phyloP scores from a whole-genome alignment of 441 rosid species.

The Lagerstroemia fauriei region DNA sequence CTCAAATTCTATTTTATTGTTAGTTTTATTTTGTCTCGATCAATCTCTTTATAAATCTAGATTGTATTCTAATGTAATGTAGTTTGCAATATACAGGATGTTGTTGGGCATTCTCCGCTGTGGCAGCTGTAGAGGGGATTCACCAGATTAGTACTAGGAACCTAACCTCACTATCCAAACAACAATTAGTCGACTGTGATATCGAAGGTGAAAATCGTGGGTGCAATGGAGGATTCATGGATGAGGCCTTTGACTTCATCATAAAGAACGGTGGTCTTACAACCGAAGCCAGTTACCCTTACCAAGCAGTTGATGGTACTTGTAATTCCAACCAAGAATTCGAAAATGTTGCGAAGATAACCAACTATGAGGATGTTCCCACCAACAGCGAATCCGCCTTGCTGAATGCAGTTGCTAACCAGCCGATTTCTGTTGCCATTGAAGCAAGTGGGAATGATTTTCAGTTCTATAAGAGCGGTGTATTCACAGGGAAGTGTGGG shows the following conservation, averaged over 20 bases:
- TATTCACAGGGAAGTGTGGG: slow-evolving; percentile 17
- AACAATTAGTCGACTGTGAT: slow-evolving; percentile 18
- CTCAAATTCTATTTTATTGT: background rate
- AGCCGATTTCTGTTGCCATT: too few relatives aligned
- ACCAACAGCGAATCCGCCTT: too few relatives aligned
- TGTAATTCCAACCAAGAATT: slow-evolving; percentile 1
- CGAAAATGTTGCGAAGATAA: background rate
- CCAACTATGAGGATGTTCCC: too few relatives aligned
- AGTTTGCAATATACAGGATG: background rate
- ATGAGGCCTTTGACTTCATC: slow-evolving; percentile 14
- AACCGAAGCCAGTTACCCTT: slow-evolving; percentile 16
- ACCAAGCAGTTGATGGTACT: background rate
- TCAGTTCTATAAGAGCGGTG: slow-evolving; percentile 10
- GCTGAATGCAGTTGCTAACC: too few relatives aligned
- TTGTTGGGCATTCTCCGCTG: slow-evolving; percentile 22
- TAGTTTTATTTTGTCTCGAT: background rate
- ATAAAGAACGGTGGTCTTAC: slow-evolving; percentile 17
- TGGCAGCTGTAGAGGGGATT: slow-evolving; percentile 22
- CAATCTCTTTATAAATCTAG: background rate
- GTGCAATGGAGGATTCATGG: slow-evolving; percentile 1
- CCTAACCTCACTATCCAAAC: slow-evolving; percentile 6
- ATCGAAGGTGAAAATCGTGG: background rate
- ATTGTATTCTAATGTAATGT: background rate
- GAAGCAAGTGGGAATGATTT: slow-evolving; percentile 4
- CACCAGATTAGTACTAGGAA: slow-evolving; percentile 5